phyloP scores from a whole-genome alignment of 1,139 yeast species.

The Suhomyces bokatorum region DNA sequence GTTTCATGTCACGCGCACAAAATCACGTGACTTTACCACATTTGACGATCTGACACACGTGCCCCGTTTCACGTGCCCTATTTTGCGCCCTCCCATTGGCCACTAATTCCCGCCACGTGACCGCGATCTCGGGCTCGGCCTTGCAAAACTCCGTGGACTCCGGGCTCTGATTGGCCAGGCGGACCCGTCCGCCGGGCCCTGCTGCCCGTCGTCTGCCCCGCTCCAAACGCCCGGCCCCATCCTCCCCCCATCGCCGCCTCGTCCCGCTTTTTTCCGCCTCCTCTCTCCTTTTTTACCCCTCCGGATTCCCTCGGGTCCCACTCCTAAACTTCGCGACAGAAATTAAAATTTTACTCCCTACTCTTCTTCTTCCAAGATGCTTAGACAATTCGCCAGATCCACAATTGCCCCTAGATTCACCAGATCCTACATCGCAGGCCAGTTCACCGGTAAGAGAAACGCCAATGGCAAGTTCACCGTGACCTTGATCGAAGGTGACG shows the following conservation, averaged over 20 bases:
- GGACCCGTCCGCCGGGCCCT: background rate
- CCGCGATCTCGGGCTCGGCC: constrained; percentile 9
- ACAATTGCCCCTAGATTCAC: constrained; percentile 41
- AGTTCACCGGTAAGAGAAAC: constrained; percentile 48
- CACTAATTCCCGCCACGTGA: constrained; percentile 1
- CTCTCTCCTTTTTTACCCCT: background rate
- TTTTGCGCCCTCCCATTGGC: background rate
- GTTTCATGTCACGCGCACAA: too few relatives aligned
- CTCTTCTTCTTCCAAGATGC: constrained; percentile 29
- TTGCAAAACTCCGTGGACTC: constrained; percentile 3
- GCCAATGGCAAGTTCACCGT: constrained; percentile 80
- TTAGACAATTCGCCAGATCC: constrained; percentile 43
- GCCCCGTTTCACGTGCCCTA: background rate
- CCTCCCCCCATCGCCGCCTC: background rate
- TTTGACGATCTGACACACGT: too few relatives aligned
- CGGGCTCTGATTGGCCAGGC: constrained; percentile 9
- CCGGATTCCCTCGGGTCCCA: too few relatives aligned
- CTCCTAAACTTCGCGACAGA: constrained; percentile 7
- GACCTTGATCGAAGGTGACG: constrained; percentile 97
- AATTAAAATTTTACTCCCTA: constrained; percentile 12
- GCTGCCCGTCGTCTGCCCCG: background rate
- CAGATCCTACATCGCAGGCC: constrained; percentile 51
- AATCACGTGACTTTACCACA: too few relatives aligned
- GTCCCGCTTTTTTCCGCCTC: background rate
- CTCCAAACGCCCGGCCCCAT: background rate